A percentile compares a stretch with the other conserved stretches of the same genome.
phyloP scores from a whole-genome alignment of 164 flowering plant genomes.

The Kalanchoe fedtschenkoi region DNA sequence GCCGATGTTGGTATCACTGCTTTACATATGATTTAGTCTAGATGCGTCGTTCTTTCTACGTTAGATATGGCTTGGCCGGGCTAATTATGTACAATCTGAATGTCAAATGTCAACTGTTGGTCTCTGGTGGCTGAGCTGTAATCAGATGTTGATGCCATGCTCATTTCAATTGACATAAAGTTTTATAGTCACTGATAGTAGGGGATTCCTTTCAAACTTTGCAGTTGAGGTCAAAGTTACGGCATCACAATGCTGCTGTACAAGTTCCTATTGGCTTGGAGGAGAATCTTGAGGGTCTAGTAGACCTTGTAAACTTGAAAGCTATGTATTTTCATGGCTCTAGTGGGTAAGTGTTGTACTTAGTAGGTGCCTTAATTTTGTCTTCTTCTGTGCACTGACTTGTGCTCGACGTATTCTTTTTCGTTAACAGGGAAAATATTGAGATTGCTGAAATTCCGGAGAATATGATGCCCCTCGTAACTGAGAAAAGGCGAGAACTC shows the following conservation, averaged over 20 bases:
- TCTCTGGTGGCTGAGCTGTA: background rate
- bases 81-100: background rate
- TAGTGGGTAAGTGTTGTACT: slow-evolving; percentile 56
- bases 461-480: slow-evolving; percentile 53
- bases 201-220: background rate
- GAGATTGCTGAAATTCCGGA: slow-evolving; percentile 62
- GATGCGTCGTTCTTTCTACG: background rate
- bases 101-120: background rate
- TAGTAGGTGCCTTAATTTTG: background rate
- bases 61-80: background rate
- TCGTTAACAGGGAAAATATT: slow-evolving; percentile 59
- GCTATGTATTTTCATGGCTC: slow-evolving; percentile 84
- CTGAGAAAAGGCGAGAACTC: slow-evolving; percentile 82
- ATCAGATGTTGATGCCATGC: background rate
- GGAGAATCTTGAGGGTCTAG: slow-evolving; percentile 85
- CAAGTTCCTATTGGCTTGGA: slow-evolving; percentile 98
- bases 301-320: slow-evolving; percentile 83
- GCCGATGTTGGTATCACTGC: background rate
- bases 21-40: background rate
- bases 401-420: slow-evolving; percentile 11
- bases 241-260: slow-evolving; percentile 98
- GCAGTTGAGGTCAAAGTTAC: slow-evolving; percentile 88
- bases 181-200: background rate
- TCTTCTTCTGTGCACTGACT: background rate
- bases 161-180: too few species aligned